Evolutionary conservation across 371 early-diverging fungal species (phyloP).

Genomic region (Syncephalastrum monosporum): DNA sequence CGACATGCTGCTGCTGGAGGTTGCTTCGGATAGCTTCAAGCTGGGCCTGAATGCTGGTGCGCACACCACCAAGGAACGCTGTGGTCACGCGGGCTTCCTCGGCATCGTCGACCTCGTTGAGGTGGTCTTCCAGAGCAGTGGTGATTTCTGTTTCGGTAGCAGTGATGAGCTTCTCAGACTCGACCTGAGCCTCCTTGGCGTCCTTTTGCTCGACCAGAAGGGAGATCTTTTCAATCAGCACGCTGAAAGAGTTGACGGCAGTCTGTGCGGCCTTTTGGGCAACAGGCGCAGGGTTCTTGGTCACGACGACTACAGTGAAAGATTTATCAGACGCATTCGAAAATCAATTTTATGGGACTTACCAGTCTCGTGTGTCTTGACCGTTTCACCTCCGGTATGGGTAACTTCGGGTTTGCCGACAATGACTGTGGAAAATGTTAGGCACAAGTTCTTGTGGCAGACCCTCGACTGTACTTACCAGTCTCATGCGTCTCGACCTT

Average conservation of each 20-base stretch:
- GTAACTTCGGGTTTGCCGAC: no score
- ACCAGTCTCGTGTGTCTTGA: no score
- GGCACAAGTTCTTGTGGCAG: no score
- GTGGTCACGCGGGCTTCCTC: slow-evolving; percentile 12
- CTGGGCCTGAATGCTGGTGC: slow-evolving; percentile 23
- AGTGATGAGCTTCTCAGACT: slow-evolving; percentile 18
- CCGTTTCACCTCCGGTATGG: no score
- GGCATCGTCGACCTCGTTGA: slow-evolving; percentile 12
- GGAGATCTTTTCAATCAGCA: slow-evolving; percentile 8
- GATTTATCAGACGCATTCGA: no score
- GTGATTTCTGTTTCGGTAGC: slow-evolving; percentile 28
- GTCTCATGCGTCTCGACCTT: not conserved
- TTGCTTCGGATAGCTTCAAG: slow-evolving; percentile 21
- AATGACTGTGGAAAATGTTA: no score
- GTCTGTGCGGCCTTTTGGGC: slow-evolving; percentile 5
- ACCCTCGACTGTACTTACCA: no score
- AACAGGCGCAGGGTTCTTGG: no score
- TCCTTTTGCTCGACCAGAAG: slow-evolving; percentile 21
- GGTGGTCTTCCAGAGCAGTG: slow-evolving; percentile 11
- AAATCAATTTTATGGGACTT: no score
- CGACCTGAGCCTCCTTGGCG: slow-evolving; percentile 19
- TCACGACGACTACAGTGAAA: no score
- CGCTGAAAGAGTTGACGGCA: slow-evolving; percentile 8
- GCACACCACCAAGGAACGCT: slow-evolving; percentile 31
- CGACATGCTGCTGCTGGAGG: slow-evolving; percentile 18